phyloP scores from a whole-genome alignment of 768 basidiomycete species.

The Suillus bovinus region DNA sequence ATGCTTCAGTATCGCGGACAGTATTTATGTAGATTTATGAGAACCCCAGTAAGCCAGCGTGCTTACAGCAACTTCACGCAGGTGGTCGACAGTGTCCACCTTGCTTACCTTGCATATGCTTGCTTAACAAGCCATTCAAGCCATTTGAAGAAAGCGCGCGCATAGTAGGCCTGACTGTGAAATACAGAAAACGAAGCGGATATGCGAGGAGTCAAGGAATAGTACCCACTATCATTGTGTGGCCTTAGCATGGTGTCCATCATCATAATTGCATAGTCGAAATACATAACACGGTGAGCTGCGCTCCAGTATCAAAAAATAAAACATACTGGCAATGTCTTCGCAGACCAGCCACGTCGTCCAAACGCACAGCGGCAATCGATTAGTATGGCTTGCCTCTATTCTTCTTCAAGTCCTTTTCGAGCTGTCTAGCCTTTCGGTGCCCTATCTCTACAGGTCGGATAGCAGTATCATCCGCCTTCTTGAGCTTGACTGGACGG shows the following conservation, averaged over 20 bases:
- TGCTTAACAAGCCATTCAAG: not conserved
- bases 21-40: too few relatives aligned
- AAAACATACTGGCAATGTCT: conserved; percentile 29
- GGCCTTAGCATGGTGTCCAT: not conserved
- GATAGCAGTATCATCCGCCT: conserved; percentile 85
- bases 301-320: conserved; percentile 21
- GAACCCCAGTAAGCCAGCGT: too few relatives aligned
- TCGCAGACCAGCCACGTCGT: conserved; percentile 2
- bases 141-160: not conserved
- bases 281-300: conserved; percentile 23
- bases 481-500: conserved; percentile 94
- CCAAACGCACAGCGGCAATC: not conserved
- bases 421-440: conserved; percentile 87
- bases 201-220: not conserved
- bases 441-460: conserved; percentile 92
- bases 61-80: too few relatives aligned
- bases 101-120: not conserved
- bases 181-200: conserved; percentile 2
- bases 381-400: conserved; percentile 76
- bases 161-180: conserved; percentile 1
- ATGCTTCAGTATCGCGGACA: too few relatives aligned
- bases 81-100: not conserved
- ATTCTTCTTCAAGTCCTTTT: conserved; percentile 91
- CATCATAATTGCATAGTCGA: conserved; percentile 6
- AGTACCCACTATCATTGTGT: not conserved